Conservation (phyloP, 202 grass and related monocot species). For the Alloteropsis angusta region DNA sequence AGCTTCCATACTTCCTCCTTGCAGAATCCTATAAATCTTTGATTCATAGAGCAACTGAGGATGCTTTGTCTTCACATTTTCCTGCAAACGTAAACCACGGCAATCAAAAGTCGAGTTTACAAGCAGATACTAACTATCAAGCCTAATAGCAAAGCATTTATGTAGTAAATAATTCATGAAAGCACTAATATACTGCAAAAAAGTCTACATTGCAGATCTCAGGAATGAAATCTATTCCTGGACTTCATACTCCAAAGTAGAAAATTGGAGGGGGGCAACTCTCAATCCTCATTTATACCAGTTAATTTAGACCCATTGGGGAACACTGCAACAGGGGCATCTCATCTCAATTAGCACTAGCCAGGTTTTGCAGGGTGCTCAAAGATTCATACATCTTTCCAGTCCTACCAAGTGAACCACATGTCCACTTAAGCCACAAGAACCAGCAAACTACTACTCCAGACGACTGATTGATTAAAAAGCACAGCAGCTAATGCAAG, state of each 20-base stretch:
- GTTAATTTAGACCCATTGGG: background rate
- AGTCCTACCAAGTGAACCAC: background rate
- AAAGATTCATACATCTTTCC: background rate
- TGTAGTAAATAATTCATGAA: background rate
- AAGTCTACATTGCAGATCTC: background rate
- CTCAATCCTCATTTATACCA: background rate
- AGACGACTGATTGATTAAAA: background rate
- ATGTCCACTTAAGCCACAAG: background rate
- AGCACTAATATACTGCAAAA: background rate
- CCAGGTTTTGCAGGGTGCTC: background rate
- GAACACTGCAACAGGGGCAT: background rate
- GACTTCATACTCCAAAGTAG: background rate
- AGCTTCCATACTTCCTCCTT: constrained; percentile 80
- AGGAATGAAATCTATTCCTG: background rate
- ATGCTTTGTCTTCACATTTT: constrained; percentile 99
- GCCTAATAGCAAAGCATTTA: background rate
- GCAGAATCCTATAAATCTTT: constrained; percentile 83
- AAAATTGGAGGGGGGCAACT: background rate
- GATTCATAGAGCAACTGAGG: constrained; percentile 92
- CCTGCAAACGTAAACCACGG: constrained; percentile 43
- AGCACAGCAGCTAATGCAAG: background rate
- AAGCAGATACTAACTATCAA: constrained; percentile 5
- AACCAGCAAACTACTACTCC: background rate
- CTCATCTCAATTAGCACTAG: background rate
- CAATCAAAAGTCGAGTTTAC: background rate